Evolutionary conservation across 2,329 filamentous ascomycete genomes (phyloP), one percentile per base, ranked within the genome.

Genomic region (Cadophora sp.): DNA sequence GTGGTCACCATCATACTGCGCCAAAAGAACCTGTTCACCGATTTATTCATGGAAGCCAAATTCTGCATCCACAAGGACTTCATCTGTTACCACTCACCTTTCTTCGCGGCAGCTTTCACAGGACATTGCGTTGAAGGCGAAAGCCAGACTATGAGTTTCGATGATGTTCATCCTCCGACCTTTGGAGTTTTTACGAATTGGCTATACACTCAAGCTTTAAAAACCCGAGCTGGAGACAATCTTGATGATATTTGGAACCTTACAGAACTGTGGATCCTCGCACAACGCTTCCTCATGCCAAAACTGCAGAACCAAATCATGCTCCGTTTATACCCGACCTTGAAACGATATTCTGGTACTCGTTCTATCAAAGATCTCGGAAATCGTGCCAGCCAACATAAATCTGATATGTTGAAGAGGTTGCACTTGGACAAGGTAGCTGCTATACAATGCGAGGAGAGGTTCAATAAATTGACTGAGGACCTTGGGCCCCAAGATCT

Each of bases 51-150:
- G 14, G 12, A 43, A 43, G 37, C 14, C 11, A 61, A 40, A 40
- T 71, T 67, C 46, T 24, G 19, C 43, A 27, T 72, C 3, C 68
- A 70, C 27, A 65, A 70, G 27, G 34, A 62, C 1, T 50, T 72
- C 24, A 48, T 69, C 19, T 69, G 68, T 31, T 26, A 66, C 37
- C 48, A 68, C 19, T 72, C 70, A 0, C 61, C 65, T 0, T 66
- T 70, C 61, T 67, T 72, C 37, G 31, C 40, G 0, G 62, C 64
- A 4, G 64, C 66, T 0, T 68, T 70, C 46, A 64, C 66, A 9
- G 12, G 61, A 16, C 4, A 19, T 1, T 65, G 65, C 62, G 7
- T 58, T 3, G 53, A 68, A 46, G 65, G 58, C 6, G 7, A 59
- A 29, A 48, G 26, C 1, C 62, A 68, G 53, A 48, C 34, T 8